A percentile compares a stretch with the other conserved stretches of the same genome.
These are phyloP conservation scores for Claviceps sp. DNA, from an alignment of 2,329 filamentous ascomycete species.

Conservation along the genomic window DNA sequence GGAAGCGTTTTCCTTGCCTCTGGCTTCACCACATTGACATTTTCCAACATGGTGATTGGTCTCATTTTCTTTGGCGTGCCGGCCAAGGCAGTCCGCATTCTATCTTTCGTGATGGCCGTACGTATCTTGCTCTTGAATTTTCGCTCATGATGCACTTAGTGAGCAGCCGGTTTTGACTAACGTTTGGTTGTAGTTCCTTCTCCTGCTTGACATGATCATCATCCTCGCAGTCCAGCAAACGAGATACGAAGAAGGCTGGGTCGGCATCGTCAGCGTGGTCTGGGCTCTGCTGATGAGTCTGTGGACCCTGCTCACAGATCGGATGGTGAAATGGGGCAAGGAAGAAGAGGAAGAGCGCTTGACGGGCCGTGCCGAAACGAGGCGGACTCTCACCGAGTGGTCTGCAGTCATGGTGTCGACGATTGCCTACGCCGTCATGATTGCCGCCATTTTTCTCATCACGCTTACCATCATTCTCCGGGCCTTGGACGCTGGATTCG, in stretches of 20 bases:
- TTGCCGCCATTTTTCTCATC: constrained; percentile 57
- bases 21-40: constrained; percentile 64
- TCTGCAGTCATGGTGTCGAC: constrained; percentile 63
- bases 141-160: neutral
- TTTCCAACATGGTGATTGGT: constrained; percentile 61
- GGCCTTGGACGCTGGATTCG: constrained; percentile 62
- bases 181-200: constrained; percentile 14
- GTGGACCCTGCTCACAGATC: constrained; percentile 69
- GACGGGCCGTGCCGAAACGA: constrained; percentile 76
- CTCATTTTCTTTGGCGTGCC: constrained; percentile 82
- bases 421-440: constrained; percentile 55
- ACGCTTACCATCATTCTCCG: constrained; percentile 71
- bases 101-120: constrained; percentile 51
- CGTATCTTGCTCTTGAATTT: constrained; percentile 1
- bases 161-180: neutral
- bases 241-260: constrained; percentile 76
- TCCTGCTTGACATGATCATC: constrained; percentile 57
- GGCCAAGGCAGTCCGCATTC: constrained; percentile 63
- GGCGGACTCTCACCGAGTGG: constrained; percentile 76
- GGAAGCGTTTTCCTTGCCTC: constrained; percentile 92
- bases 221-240: constrained; percentile 63
- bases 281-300: constrained; percentile 69
- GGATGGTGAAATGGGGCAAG: constrained; percentile 83
- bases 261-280: constrained; percentile 72
- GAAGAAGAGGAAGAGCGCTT: constrained; percentile 82